These are phyloP conservation scores for Solanum tarijense DNA, from an alignment of 257 asterid species.

Conservation along the genomic window DNA sequence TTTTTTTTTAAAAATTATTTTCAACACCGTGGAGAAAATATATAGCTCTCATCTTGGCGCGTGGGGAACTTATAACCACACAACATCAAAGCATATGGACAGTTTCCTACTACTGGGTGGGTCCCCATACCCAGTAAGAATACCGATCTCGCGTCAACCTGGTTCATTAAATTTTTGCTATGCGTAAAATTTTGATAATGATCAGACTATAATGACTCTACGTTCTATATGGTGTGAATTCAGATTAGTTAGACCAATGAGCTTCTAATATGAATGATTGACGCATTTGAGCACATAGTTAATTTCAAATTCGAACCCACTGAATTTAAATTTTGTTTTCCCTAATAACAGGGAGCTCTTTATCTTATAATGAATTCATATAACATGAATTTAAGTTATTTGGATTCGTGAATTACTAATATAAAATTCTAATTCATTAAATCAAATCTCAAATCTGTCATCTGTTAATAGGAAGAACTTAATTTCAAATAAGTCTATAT, in stretches of 20 bases:
- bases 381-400: neutral
- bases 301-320: neutral
- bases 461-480: neutral
- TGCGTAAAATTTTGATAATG: accelerated
- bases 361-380: neutral
- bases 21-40: neutral
- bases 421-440: too few relatives aligned
- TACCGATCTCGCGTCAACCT: neutral
- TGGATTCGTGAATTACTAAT: too few relatives aligned
- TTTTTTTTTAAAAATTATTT: neutral
- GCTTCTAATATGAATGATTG: neutral
- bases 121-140: neutral
- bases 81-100: neutral
- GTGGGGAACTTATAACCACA: neutral
- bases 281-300: accelerated
- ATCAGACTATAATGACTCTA: too few relatives aligned
- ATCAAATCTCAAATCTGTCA: too few relatives aligned
- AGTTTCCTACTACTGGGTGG: neutral
- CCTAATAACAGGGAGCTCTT: neutral
- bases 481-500: neutral
- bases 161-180: neutral
- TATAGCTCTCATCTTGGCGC: neutral
- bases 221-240: neutral
- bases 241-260: too few relatives aligned
- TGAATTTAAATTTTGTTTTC: neutral